phyloP scores from a whole-genome alignment of 345 rosid genomes.

The Iberis pinnata region DNA sequence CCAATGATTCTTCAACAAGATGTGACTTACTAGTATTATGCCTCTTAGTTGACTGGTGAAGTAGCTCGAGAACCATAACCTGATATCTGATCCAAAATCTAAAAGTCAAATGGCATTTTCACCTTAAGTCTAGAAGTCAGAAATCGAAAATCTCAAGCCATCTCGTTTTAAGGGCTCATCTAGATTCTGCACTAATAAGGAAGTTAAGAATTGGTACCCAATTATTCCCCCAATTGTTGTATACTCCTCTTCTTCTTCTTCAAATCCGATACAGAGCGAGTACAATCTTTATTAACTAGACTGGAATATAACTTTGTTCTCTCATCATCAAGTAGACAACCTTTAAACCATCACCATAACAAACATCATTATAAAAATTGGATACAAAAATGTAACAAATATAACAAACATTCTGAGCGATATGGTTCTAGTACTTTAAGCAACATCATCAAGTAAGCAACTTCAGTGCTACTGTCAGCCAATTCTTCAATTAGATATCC shows the following conservation, averaged over 20 bases:
- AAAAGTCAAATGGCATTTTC: neutral
- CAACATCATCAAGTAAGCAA: conserved; percentile 1
- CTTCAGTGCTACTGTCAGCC: conserved; percentile 20
- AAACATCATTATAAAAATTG: neutral
- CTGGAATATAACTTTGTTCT: conserved; percentile 63
- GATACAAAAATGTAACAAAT: neutral
- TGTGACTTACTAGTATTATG: conserved; percentile 37
- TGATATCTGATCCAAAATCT: conserved; percentile 58
- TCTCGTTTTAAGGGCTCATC: conserved; percentile 1
- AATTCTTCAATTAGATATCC: conserved; percentile 29
- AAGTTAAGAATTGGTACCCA: conserved; percentile 43
- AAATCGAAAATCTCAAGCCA: neutral
- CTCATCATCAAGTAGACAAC: conserved; percentile 76
- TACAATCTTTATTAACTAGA: conserved; percentile 58
- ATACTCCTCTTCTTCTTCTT: conserved; percentile 27
- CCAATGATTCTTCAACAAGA: conserved; percentile 38
- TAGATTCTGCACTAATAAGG: neutral
- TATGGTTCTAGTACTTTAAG: conserved; percentile 80
- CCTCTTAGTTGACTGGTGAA: conserved; percentile 46
- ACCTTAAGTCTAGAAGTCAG: neutral
- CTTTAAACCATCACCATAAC: conserved; percentile 32
- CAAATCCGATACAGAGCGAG: conserved; percentile 37
- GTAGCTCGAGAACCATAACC: conserved; percentile 75
- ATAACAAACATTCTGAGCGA: conserved; percentile 49
- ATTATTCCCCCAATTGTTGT: conserved; percentile 71